Evolutionary conservation across 257 asterid species (phyloP).

Genomic region (Galeopsis tetrahit): DNA sequence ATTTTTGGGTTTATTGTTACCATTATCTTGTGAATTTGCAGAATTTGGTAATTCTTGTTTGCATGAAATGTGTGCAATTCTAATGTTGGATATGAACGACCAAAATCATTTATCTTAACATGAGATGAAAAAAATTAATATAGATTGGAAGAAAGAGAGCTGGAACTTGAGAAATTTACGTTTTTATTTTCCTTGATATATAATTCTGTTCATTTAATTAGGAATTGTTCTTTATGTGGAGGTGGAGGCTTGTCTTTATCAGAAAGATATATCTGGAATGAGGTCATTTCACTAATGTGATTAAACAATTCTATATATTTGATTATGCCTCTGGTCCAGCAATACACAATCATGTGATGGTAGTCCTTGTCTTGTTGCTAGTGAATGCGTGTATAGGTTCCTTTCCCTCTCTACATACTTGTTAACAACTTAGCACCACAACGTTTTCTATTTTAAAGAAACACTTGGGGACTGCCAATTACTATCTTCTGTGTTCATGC

Average conservation of each 20-base stretch:
- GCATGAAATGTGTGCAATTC: conserved; percentile 10
- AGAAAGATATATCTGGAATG: not conserved
- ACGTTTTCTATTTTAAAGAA: conserved; percentile 15
- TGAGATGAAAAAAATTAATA: not conserved
- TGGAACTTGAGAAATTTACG: conserved; percentile 18
- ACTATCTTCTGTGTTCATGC: conserved; percentile 18
- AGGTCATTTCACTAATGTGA: not conserved
- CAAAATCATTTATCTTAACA: not conserved
- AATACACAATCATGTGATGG: conserved; percentile 3
- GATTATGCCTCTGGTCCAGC: conserved; percentile 15
- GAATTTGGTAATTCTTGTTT: not conserved
- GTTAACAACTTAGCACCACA: not conserved
- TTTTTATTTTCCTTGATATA: not conserved
- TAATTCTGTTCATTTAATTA: not conserved
- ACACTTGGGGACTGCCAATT: conserved; percentile 19
- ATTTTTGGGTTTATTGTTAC: not conserved
- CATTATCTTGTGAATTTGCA: conserved; percentile 10
- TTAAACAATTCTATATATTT: not conserved
- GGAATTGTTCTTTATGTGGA: conserved; percentile 17
- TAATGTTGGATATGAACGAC: not conserved
- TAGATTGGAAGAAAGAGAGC: conserved; percentile 10
- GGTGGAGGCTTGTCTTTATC: conserved; percentile 24
- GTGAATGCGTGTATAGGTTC: conserved; percentile 14
- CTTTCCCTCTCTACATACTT: conserved; percentile 16
- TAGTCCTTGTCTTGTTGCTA: conserved; percentile 21